Conservation (phyloP, 129 eudicot species). For the Centaurea solstitialis region DNA sequence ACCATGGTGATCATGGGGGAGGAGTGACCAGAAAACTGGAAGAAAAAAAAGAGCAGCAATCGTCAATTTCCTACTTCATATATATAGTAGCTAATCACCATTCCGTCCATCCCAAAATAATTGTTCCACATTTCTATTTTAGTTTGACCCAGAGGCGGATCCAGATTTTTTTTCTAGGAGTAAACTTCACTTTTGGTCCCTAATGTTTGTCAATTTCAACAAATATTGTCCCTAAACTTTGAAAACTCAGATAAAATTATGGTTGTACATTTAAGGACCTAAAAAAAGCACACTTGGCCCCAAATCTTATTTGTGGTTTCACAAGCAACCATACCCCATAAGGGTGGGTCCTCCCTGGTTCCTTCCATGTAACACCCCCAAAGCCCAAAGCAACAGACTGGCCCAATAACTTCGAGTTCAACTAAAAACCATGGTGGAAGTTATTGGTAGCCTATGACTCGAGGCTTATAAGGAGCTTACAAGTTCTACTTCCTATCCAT, state of each 20-base stretch:
- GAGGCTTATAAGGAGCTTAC: no score
- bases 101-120: background rate
- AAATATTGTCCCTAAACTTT: no score
- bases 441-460: no score
- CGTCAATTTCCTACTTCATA: constrained; percentile 8
- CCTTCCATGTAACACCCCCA: no score
- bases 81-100: background rate
- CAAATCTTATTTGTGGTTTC: background rate
- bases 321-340: background rate
- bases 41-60: constrained; percentile 14
- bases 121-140: background rate
- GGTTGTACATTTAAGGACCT: background rate
- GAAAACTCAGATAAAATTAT: no score
- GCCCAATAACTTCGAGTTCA: no score
- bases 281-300: background rate
- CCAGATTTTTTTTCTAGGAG: no score
- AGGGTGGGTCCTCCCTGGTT: background rate
- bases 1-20: constrained; percentile 60
- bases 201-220: no score
- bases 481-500: no score
- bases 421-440: no score
- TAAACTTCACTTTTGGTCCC: no score
- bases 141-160: background rate
- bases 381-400: no score
- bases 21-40: constrained; percentile 86